Base-by-base conservation (phyloP, 805 yeast species). In the Pichia thaimueangensis region DNA sequence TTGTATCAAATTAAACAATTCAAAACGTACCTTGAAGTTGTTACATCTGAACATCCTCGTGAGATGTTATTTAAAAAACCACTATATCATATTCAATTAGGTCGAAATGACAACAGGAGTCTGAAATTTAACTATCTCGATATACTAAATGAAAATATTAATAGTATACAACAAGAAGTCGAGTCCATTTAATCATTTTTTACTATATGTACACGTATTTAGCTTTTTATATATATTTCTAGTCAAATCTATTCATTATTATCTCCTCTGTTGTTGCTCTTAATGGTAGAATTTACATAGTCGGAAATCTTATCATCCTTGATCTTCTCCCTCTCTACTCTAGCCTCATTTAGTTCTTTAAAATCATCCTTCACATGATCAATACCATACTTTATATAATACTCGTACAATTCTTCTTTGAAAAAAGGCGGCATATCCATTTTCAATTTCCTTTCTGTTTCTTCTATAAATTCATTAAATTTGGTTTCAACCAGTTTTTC, bases 31-130 rank as follows among this genome's bases (percentile, higher is more conserved):
- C 42, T 58, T 39, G 65, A 62, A 22, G 50, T 61, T 50, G 54
- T 56, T 15, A 55, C 56, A 10, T 49, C 63, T 1, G 65, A 61
- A 41, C 66, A 57, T 36, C 65, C 67, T n/a, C 49, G 62, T 30
- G 62, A 60, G 6, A 48, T 49, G 35, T 30, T 62, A n/a, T 62
- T 62, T 39, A 60, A 54, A 34, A 49, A 62, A 33, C 55, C 51
- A 5, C 13, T 56, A 5, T 47, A 48, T 19, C 56, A 59, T 37
- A 38, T 48, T 5, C 44, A 20, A 24, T 32, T 39, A 22, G 51
- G 39, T 19, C 25, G 22, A 3, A 29, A 35, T 12, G 38, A 30
- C 3, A 23, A 30, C 3, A 44, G 36, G 20, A 44, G 41, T 12
- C 41, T 43, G 29, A 48, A 47, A 23, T 42, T 48, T 35, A 59